phyloP scores from a whole-genome alignment of 352 stramenopile genomes.

The Paralagenidium karlingii region DNA sequence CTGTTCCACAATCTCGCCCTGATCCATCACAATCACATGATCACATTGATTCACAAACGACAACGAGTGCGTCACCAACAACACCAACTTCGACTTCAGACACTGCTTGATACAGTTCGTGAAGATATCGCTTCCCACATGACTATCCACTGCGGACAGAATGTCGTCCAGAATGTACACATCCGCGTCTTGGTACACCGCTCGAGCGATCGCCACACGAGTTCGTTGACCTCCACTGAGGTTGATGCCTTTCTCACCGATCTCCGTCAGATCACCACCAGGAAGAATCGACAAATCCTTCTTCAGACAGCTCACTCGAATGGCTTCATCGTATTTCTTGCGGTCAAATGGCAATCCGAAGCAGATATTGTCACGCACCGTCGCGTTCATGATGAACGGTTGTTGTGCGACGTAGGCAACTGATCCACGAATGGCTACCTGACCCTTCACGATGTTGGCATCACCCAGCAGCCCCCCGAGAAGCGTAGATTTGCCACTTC shows the following conservation, averaged over 20 bases:
- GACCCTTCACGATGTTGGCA: slow-evolving; percentile 28
- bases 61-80: slow-evolving; percentile 17
- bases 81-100: slow-evolving; percentile 6
- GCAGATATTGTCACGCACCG: slow-evolving; percentile 93
- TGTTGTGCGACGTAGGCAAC: slow-evolving; percentile 92
- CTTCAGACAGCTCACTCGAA: slow-evolving; percentile 10
- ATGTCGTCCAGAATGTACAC: slow-evolving; percentile 56
- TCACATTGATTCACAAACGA: slow-evolving; percentile 40
- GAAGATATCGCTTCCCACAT: slow-evolving; percentile 30
- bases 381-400: slow-evolving; percentile 95
- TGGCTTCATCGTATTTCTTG: slow-evolving; percentile 11
- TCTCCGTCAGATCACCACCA: slow-evolving; percentile 51
- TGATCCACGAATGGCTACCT: slow-evolving; percentile 64
- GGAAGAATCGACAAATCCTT: slow-evolving; percentile 39
- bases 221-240: slow-evolving; percentile 76
- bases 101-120: slow-evolving; percentile 12
- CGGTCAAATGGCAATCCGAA: slow-evolving; percentile 77
- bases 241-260: slow-evolving; percentile 72
- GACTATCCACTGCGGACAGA: slow-evolving; percentile 40
- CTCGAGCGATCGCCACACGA: slow-evolving; percentile 38
- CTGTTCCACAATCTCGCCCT: slow-evolving; percentile 36
- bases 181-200: slow-evolving; percentile 38
- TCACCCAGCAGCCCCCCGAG: slow-evolving; percentile 49
- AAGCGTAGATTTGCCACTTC: slow-evolving; percentile 61
- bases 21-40: slow-evolving; percentile 40